Percentiles rank a stretch among this genome's conserved stretches.
phyloP scores from a whole-genome alignment of 345 rosid species.

The Ceriops zippeliana region DNA sequence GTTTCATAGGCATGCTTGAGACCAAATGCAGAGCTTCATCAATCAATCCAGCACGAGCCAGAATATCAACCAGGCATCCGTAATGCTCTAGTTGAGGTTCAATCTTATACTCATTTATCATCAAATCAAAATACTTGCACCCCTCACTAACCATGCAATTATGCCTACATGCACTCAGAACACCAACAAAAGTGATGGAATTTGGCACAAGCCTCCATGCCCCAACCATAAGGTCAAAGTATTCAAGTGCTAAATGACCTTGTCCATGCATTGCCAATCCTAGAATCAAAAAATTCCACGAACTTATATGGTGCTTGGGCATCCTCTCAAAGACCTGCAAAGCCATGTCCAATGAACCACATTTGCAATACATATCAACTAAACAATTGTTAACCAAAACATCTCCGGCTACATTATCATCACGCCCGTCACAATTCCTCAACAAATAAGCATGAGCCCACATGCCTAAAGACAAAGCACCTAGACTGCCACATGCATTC shows the following conservation, averaged over 20 bases:
- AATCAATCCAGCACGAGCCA: constrained; percentile 62
- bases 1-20: constrained; percentile 57
- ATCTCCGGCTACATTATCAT: constrained; percentile 27
- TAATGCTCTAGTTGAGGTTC: constrained; percentile 64
- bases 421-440: constrained; percentile 30
- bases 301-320: constrained; percentile 49
- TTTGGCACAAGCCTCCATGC: constrained; percentile 37
- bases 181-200: constrained; percentile 55
- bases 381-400: constrained; percentile 54
- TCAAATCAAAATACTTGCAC: constrained; percentile 44
- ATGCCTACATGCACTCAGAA: constrained; percentile 64
- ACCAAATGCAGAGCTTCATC: constrained; percentile 56
- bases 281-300: constrained; percentile 72
- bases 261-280: constrained; percentile 67
- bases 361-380: constrained; percentile 75
- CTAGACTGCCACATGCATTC: constrained; percentile 59
- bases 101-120: constrained; percentile 48
- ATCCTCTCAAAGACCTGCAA: constrained; percentile 54
- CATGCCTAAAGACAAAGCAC: constrained; percentile 58
- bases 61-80: constrained; percentile 66
- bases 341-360: constrained; percentile 56
- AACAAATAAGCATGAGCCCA: constrained; percentile 61
- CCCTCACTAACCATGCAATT: constrained; percentile 58
- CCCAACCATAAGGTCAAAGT: constrained; percentile 38
- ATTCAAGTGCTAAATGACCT: constrained; percentile 41